A percentile compares a stretch with the other conserved stretches of the same genome.
phyloP scores from a whole-genome alignment of 768 basidiomycete species.

The Pleurotus djamor region DNA sequence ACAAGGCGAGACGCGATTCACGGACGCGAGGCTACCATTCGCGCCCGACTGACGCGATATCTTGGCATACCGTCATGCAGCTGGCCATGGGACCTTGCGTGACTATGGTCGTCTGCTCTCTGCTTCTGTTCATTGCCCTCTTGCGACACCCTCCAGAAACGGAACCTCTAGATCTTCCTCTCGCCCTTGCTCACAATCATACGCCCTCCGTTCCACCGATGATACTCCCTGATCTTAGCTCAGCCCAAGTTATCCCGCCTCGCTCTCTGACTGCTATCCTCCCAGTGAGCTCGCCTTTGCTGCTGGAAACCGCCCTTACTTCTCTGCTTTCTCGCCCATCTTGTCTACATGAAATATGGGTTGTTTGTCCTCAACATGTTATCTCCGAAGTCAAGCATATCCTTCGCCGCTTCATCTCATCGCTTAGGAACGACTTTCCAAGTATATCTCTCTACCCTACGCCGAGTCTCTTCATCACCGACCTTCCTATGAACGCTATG shows the following conservation, averaged over 20 bases:
- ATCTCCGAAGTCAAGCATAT: conserved; percentile 27
- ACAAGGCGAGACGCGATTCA: conserved; percentile 1
- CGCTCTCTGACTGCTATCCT: conserved; percentile 46
- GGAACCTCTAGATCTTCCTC: too few relatives aligned
- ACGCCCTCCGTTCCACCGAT: too few relatives aligned
- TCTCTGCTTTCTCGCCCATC: conserved; percentile 33
- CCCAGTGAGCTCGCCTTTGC: conserved; percentile 36
- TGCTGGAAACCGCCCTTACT: conserved; percentile 33
- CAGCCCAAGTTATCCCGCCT: neutral
- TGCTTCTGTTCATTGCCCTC: neutral
- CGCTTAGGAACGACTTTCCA: conserved; percentile 26
- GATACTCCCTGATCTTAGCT: neutral
- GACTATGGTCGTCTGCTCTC: neutral
- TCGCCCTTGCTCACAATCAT: too few relatives aligned
- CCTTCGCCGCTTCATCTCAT: conserved; percentile 30
- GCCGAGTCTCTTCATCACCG: conserved; percentile 34
- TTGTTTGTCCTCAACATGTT: conserved; percentile 41
- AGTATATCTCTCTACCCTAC: conserved; percentile 45
- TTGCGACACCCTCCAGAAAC: conserved; percentile 3
- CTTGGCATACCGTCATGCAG: neutral
- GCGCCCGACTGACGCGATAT: neutral
- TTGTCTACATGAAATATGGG: conserved; percentile 40
- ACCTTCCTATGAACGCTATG: conserved; percentile 23
- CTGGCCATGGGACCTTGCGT: neutral
- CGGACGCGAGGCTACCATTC: neutral